Evolutionary conservation across 2,329 filamentous ascomycete genomes (phyloP).

Genomic region (Phaeosphaeria sp.): DNA sequence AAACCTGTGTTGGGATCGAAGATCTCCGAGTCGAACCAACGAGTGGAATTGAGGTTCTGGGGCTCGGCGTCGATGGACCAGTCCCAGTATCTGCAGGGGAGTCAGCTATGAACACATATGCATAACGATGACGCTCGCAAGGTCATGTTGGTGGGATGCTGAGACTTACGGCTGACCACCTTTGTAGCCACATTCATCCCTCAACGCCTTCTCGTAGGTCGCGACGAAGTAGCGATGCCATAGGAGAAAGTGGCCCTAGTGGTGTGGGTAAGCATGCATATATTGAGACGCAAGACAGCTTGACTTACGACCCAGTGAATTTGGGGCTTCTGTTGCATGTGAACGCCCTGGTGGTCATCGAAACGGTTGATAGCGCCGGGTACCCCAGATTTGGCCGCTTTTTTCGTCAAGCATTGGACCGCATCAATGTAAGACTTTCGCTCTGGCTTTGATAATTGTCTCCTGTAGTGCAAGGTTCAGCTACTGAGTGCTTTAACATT

Average conservation of each 20-base stretch:
- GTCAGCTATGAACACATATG: background rate
- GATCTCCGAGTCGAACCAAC: slow-evolving; percentile 21
- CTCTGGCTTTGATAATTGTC: slow-evolving; percentile 21
- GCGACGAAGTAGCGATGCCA: slow-evolving; percentile 35
- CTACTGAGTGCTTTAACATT: background rate
- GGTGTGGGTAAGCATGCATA: background rate
- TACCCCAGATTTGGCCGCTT: slow-evolving; percentile 22
- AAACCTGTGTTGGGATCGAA: slow-evolving; percentile 38
- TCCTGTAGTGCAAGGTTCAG: slow-evolving; percentile 17
- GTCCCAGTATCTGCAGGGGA: slow-evolving; percentile 27
- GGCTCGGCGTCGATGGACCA: slow-evolving; percentile 31
- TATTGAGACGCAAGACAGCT: too few relatives aligned
- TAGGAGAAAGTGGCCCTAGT: slow-evolving; percentile 23
- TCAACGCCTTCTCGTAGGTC: slow-evolving; percentile 28
- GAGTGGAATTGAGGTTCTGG: slow-evolving; percentile 16
- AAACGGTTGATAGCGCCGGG: slow-evolving; percentile 26
- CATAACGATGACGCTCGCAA: background rate
- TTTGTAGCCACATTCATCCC: slow-evolving; percentile 29
- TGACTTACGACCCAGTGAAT: slow-evolving; percentile 29
- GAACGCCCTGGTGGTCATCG: slow-evolving; percentile 33
- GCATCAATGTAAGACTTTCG: slow-evolving; percentile 29
- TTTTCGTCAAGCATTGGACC: slow-evolving; percentile 28
- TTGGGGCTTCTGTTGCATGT: slow-evolving; percentile 23
- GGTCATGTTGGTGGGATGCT: background rate
- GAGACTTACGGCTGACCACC: slow-evolving; percentile 43